Evolutionary conservation across 352 stramenopile genomes (phyloP).

Genomic region (Saprolegnia parasitica): DNA sequence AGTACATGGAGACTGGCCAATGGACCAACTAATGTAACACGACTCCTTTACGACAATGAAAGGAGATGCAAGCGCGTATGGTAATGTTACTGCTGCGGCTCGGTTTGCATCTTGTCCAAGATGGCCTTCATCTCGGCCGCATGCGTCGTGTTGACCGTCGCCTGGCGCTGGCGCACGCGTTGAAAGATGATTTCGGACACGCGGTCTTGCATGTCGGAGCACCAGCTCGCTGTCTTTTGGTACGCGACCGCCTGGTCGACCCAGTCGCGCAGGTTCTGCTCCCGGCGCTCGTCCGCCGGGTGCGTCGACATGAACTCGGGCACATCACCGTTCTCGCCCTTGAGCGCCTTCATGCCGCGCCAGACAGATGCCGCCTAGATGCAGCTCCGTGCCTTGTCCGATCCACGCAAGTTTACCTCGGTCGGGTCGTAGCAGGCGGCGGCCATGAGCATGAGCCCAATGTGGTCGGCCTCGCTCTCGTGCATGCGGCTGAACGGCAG

Average conservation of each 20-base stretch:
- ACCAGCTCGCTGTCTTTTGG: constrained; percentile 50
- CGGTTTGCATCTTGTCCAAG: constrained; percentile 33
- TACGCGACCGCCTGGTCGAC: constrained; percentile 43
- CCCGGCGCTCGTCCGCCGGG: constrained; percentile 56
- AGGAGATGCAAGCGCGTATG: too few species aligned
- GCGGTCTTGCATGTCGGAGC: constrained; percentile 46
- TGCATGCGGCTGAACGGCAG: constrained; percentile 59
- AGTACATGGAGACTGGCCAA: constrained; percentile 77
- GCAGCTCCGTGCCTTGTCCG: constrained; percentile 26
- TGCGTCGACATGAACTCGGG: constrained; percentile 64
- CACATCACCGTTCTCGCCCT: constrained; percentile 38
- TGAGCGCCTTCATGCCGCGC: constrained; percentile 31
- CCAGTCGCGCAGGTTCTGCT: constrained; percentile 40
- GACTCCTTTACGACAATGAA: background rate
- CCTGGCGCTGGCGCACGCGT: constrained; percentile 31
- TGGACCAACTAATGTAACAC: constrained; percentile 8
- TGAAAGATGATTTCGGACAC: constrained; percentile 42
- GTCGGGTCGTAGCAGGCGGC: constrained; percentile 65
- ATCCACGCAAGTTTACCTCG: constrained; percentile 40
- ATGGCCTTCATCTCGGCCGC: constrained; percentile 59
- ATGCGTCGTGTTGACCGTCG: constrained; percentile 51
- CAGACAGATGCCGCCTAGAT: constrained; percentile 14
- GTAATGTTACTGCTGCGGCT: background rate
- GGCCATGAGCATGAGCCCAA: constrained; percentile 71
- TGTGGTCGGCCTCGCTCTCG: constrained; percentile 64